Conservation (phyloP, 352 stramenopile species). For the Globisporangium cederbergense region DNA sequence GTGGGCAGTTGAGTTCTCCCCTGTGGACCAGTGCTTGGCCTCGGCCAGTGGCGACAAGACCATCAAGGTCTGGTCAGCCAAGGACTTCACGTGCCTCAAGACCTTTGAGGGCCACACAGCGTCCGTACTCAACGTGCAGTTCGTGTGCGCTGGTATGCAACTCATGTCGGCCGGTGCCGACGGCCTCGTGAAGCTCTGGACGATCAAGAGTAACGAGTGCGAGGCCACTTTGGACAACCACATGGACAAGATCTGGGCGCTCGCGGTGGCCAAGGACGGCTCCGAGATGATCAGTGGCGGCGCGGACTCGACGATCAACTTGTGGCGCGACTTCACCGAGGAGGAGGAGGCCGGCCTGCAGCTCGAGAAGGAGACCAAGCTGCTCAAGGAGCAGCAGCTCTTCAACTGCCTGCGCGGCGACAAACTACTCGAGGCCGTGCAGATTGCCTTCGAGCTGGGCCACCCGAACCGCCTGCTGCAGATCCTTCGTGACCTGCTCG, state of each 20-base stretch:
- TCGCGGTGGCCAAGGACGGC: slow-evolving; percentile 88
- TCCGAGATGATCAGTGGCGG: slow-evolving; percentile 92
- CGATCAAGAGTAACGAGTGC: slow-evolving; percentile 97
- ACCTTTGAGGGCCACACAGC: slow-evolving; percentile 95
- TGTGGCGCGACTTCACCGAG: slow-evolving; percentile 94
- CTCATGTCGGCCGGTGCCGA: slow-evolving; percentile 94
- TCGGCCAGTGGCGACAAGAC: slow-evolving; percentile 96
- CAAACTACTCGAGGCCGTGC: slow-evolving; percentile 83
- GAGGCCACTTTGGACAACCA: slow-evolving; percentile 96
- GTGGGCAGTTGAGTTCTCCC: slow-evolving; percentile 96
- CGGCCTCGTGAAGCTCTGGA: slow-evolving; percentile 98
- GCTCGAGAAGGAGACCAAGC: slow-evolving; percentile 83
- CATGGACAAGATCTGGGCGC: slow-evolving; percentile 97
- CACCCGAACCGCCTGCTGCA: slow-evolving; percentile 93
- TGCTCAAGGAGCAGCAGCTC: slow-evolving; percentile 95
- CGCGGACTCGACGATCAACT: slow-evolving; percentile 92
- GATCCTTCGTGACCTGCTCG: slow-evolving; percentile 83
- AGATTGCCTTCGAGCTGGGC: slow-evolving; percentile 90
- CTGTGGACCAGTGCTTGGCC: slow-evolving; percentile 94
- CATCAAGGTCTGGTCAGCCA: slow-evolving; percentile 96
- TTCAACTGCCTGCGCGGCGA: slow-evolving; percentile 93
- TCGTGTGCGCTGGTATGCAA: slow-evolving; percentile 90
- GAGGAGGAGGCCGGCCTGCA: slow-evolving; percentile 85
- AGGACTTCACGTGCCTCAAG: slow-evolving; percentile 94
- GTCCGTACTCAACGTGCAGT: slow-evolving; percentile 88